phyloP scores from a whole-genome alignment of 1,284 basidiomycete species.

The Trichosporon ovoides region DNA sequence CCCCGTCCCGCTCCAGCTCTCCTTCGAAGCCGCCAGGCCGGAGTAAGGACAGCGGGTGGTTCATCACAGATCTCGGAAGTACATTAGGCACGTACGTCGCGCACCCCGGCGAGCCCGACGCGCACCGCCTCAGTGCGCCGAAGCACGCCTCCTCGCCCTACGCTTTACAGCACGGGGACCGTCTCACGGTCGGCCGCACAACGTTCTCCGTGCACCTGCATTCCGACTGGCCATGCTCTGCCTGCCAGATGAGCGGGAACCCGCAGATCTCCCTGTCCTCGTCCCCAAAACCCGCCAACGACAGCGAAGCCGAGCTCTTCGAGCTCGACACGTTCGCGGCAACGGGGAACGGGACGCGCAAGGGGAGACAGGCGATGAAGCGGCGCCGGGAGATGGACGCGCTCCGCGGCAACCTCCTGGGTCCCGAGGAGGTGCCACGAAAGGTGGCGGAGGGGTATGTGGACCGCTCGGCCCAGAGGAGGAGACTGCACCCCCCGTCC shows the following conservation, averaged over 20 bases:
- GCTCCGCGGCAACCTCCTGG: slow-evolving; percentile 31
- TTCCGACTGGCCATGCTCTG: slow-evolving; percentile 43
- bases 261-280: slow-evolving; percentile 36
- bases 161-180: slow-evolving; percentile 29
- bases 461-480: slow-evolving; percentile 42
- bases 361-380: slow-evolving; percentile 15
- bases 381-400: slow-evolving; percentile 32
- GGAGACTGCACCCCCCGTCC: slow-evolving; percentile 26
- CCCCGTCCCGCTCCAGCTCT: no score
- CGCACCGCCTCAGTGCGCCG: slow-evolving; percentile 23
- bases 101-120: slow-evolving; percentile 14
- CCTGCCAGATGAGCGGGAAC: slow-evolving; percentile 30
- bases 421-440: slow-evolving; percentile 6
- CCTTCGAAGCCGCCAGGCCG: slow-evolving; percentile 18
- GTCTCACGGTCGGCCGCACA: slow-evolving; percentile 36
- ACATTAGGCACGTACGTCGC: slow-evolving; percentile 46
- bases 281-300: neutral
- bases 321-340: neutral
- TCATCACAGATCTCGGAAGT: slow-evolving; percentile 44
- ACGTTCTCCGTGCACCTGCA: slow-evolving; percentile 42
- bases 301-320: neutral
- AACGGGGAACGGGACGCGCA: neutral
- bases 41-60: no score
- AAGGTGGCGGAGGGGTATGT: slow-evolving; percentile 15
- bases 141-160: slow-evolving; percentile 36